Evolutionary conservation across 148 eudicot genomes (phyloP), one percentile per base, ranked within the genome.

Genomic region (Simmondsia chinensis): DNA sequence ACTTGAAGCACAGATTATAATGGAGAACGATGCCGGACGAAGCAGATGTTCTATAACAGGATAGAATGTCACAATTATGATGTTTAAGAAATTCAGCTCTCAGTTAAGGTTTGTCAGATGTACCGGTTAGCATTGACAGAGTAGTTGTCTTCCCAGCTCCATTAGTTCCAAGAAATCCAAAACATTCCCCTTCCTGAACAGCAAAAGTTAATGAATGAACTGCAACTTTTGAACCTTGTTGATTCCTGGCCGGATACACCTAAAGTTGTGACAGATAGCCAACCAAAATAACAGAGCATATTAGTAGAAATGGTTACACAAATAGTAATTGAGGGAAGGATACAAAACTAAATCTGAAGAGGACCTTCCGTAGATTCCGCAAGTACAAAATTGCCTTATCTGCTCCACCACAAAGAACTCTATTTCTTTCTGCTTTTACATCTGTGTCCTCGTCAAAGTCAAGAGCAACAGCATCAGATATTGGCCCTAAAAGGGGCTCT

Each of bases 81-180:
- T n/a, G n/a, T n/a, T n/a, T n/a, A n/a, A n/a, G n/a, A n/a, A n/a
- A n/a, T n/a, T n/a, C n/a, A n/a, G n/a, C n/a, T 7, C 19, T 27
- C 26, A 20, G 2, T 12, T 13, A 15, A 39, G 20, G 8, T 19
- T 52, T 26, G 7, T 52, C 39, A 26, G 4, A 1, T 13, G 18
- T 63, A 63, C 97, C 97, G 46, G 82, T 75, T 62, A 85, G 60
- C 97, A 91, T 91, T 33, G 97, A 91, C 46, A 91, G 55, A 19
- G 97, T 91, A 13, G 97, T 91, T 1, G 97, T 91, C 66, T 91
- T 91, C 43, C 97, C 97, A 28, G 97, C 97, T 56, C 95, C 97
- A 68, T 91, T 91, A 37, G 95, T 85, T 65, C 97, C 97, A 19
- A 91, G 69, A 72, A 91, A 91, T 20, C 97, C 97, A 65, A 91